Base-by-base conservation (phyloP, 345 rosid genomes). In the Kandelia obovata region DNA sequence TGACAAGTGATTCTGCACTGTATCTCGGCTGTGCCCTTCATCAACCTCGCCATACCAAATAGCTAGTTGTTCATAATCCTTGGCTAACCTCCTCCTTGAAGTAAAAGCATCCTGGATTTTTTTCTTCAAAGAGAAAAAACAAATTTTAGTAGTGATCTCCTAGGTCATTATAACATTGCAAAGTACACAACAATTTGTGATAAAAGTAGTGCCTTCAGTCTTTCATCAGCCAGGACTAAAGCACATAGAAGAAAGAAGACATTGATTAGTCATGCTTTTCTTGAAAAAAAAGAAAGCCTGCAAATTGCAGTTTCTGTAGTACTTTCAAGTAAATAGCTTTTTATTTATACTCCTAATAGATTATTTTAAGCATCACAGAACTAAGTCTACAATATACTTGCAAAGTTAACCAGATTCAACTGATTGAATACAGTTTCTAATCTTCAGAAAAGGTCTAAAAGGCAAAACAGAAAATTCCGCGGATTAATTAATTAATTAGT, bases 51-150 rank as follows among this genome's bases (percentile, higher is more conserved):
- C 96, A 23, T 81, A 86, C 95, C 83, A 86, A 73, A 92, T 85
- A 32, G 89, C 83, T 46, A 92, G 89, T 73, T 78, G 92, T 77
- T 87, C 88, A 47, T 92, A 92, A 68, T 90, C 98, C 83, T 89
- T 86, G 56, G 73, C 79, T 62, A 83, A 47, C 81, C 82, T 83
- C 80, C 67, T 84, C 68, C 79, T 87, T 0, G 90, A 70, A 65
- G 80, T 67, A 63, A 90, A 87, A 17, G 87, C 89, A 63, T 87
- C 93, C 78, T 81, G 75, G 70, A 92, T 76, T 79, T 72, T 88
- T 81, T 86, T 81, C 96, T 90, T 78, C 49, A 78, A 7, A 66
- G 27, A 58, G 57, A 59, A 46, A 53, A 25, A 64, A 23, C n/a
- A 58, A 64, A 62, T 19, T 11, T 53, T 20, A 49, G 2, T 43